A percentile compares a stretch with the other conserved stretches of the same genome.
Evolutionary conservation across 352 stramenopile genomes (phyloP).

Genomic region (Paralagenidium karlingii): DNA sequence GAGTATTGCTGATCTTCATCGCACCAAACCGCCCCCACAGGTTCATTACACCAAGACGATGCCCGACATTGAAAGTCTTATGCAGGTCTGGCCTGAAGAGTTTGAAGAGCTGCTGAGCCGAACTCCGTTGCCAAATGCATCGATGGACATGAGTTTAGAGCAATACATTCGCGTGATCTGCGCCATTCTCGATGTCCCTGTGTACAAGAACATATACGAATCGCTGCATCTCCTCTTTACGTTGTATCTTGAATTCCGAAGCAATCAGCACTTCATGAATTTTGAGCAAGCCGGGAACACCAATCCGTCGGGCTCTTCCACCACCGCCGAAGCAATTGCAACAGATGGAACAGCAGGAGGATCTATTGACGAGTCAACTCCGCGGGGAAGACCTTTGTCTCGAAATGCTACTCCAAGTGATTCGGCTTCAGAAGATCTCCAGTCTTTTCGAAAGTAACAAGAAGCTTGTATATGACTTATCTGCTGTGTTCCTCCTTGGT

Average conservation of each 20-base stretch:
- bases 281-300: constrained; percentile 41
- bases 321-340: no score
- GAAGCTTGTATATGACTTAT: no score
- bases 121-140: constrained; percentile 46
- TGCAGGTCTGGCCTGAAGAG: constrained; percentile 86
- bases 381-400: no score
- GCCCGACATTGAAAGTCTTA: constrained; percentile 91
- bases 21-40: constrained; percentile 85
- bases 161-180: constrained; percentile 90
- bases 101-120: constrained; percentile 75
- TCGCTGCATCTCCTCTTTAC: constrained; percentile 93
- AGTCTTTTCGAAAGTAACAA: no score
- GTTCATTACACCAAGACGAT: constrained; percentile 91
- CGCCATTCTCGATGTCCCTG: constrained; percentile 89
- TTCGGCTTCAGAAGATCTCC: no score
- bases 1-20: constrained; percentile 90
- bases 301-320: no score
- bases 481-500: no score
- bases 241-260: constrained; percentile 87
- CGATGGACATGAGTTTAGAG: constrained; percentile 88
- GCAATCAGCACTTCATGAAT: constrained; percentile 91
- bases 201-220: constrained; percentile 91
- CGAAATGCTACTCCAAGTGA: no score
- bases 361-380: no score
- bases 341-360: no score